A percentile compares a stretch with the other conserved stretches of the same genome.
These are phyloP conservation scores for Eucalyptus albens DNA, from an alignment of 345 rosid genomes.

Conservation along the genomic window DNA sequence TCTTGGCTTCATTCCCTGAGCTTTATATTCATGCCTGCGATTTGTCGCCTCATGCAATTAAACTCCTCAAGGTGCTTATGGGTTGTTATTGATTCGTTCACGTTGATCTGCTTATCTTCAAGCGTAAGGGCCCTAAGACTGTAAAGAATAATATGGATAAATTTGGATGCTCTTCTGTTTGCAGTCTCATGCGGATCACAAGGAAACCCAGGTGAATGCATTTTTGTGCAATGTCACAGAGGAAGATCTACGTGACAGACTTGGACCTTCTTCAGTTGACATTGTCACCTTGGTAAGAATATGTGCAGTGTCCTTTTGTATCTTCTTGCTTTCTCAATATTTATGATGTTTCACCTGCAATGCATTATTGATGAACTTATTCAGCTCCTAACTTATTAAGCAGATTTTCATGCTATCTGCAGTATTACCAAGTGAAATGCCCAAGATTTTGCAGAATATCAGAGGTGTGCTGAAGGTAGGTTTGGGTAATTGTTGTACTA, in stretches of 20 bases:
- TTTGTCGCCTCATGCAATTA: constrained; percentile 28
- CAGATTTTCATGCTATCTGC: constrained; percentile 51
- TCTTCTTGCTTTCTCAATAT: background rate
- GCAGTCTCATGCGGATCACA: constrained; percentile 33
- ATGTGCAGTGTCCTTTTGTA: background rate
- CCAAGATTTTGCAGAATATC: constrained; percentile 21
- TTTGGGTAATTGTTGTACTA: background rate
- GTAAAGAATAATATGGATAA: background rate
- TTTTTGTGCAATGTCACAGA: constrained; percentile 27
- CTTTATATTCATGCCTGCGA: constrained; percentile 43
- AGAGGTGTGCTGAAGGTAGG: constrained; percentile 34
- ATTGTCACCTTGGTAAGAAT: constrained; percentile 35
- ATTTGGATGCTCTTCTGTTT: background rate
- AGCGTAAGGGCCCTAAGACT: background rate
- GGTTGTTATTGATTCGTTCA: background rate
- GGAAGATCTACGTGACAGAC: constrained; percentile 16
- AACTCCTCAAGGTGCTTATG: constrained; percentile 30
- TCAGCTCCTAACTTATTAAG: constrained; percentile 2
- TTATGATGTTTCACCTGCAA: background rate
- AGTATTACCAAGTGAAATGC: constrained; percentile 49
- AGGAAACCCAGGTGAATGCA: constrained; percentile 16
- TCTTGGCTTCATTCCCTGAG: constrained; percentile 30
- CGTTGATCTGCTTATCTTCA: background rate
- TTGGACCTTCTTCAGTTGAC: constrained; percentile 39
- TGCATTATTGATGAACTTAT: background rate